These are phyloP conservation scores for Monosporozyma solicola DNA, from an alignment of 805 yeast species.

Conservation along the genomic window DNA sequence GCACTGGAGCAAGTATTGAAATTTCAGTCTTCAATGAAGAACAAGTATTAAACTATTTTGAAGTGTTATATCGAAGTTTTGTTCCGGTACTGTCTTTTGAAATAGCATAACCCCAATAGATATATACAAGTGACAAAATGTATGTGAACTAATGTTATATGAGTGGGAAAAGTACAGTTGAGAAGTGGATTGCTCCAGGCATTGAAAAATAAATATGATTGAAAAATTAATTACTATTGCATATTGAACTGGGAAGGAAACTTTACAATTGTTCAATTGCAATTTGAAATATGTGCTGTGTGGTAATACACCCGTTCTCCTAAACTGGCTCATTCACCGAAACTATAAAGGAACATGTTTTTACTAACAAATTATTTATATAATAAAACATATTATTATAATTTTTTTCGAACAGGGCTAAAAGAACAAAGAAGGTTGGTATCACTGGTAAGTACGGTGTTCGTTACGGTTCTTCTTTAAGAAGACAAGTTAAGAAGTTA, in stretches of 20 bases:
- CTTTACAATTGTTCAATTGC: too few species aligned
- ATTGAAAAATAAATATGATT: too few species aligned
- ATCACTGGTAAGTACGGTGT: constrained; percentile 99
- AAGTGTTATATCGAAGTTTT: neutral
- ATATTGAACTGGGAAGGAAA: too few species aligned
- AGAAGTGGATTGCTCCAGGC: too few species aligned
- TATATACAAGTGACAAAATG: constrained; percentile 12
- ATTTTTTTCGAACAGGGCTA: constrained; percentile 58
- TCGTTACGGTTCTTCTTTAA: constrained; percentile 99
- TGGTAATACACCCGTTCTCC: neutral
- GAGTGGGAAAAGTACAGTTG: neutral
- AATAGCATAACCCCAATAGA: neutral
- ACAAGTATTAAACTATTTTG: too few species aligned
- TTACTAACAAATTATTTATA: constrained; percentile 2
- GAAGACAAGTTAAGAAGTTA: constrained; percentile 99
- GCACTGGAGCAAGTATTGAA: too few species aligned
- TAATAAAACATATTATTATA: neutral
- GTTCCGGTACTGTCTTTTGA: neutral
- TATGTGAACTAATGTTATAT: constrained; percentile 2
- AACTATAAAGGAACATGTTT: neutral
- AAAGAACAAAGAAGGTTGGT: constrained; percentile 99
- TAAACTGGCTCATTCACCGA: neutral
- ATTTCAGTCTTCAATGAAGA: too few species aligned
- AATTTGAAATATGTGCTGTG: too few species aligned
- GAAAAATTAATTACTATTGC: too few species aligned